Evolutionary conservation across 2,329 filamentous ascomycete genomes (phyloP).

Genomic region (Curvularia verruculosa): DNA sequence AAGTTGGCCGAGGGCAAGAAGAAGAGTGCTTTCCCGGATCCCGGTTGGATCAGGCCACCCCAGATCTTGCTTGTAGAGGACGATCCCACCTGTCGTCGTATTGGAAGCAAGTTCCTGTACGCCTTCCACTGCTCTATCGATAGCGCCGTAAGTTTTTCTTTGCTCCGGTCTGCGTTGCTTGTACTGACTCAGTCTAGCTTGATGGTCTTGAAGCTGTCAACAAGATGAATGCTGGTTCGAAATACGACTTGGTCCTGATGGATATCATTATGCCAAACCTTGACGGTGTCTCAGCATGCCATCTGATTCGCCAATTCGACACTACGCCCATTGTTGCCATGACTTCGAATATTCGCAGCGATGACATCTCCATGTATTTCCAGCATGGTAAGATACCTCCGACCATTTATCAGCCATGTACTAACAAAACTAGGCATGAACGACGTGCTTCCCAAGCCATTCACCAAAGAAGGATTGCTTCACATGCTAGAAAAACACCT

Average conservation of each 20-base stretch:
- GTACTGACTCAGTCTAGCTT: slow-evolving; percentile 59
- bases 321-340: slow-evolving; percentile 92
- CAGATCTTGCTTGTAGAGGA: slow-evolving; percentile 90
- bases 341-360: slow-evolving; percentile 97
- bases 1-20: slow-evolving; percentile 61
- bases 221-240: slow-evolving; percentile 72
- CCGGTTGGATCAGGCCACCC: slow-evolving; percentile 71
- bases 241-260: slow-evolving; percentile 66
- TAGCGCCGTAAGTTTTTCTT: slow-evolving; percentile 60
- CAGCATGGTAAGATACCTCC: slow-evolving; percentile 74
- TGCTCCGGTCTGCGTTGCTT: neutral
- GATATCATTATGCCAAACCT: slow-evolving; percentile 92
- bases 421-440: slow-evolving; percentile 78
- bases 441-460: slow-evolving; percentile 94
- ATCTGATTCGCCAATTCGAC: slow-evolving; percentile 87
- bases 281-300: slow-evolving; percentile 92
- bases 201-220: slow-evolving; percentile 91
- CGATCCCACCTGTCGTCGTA: slow-evolving; percentile 69
- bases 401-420: neutral
- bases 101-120: slow-evolving; percentile 70
- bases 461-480: slow-evolving; percentile 83
- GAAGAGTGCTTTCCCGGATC: slow-evolving; percentile 66
- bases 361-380: slow-evolving; percentile 97
- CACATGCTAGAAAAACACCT: slow-evolving; percentile 86
- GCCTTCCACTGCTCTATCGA: slow-evolving; percentile 69